These are phyloP conservation scores for Solanum pennellii DNA, from an alignment of 257 asterid species.

Conservation along the genomic window DNA sequence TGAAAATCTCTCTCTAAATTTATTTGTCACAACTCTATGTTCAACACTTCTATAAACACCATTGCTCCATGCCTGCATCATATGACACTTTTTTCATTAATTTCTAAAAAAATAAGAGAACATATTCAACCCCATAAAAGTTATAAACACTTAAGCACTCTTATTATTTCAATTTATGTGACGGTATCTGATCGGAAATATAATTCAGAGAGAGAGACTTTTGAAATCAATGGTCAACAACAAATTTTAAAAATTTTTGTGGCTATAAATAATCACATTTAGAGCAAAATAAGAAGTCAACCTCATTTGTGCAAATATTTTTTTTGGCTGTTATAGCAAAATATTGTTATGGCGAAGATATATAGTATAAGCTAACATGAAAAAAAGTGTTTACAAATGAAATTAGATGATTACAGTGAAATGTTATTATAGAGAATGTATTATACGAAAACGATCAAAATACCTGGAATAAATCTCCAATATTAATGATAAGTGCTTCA, in stretches of 20 bases:
- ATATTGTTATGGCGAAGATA: neutral
- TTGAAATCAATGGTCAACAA: too few species aligned
- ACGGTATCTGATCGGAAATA: too few species aligned
- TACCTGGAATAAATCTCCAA: constrained; percentile 60
- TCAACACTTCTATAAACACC: constrained; percentile 69
- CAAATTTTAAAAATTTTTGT: fast-evolving
- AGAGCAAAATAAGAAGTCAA: neutral
- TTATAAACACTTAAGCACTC: neutral
- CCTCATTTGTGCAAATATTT: neutral
- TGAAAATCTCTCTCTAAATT: constrained; percentile 58
- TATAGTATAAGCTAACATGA: neutral
- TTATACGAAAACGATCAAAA: neutral
- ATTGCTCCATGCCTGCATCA: constrained; percentile 92
- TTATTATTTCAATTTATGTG: too few species aligned
- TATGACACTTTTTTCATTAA: neutral
- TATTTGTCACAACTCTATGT: constrained; percentile 78
- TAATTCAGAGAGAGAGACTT: too few species aligned
- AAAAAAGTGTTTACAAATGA: neutral
- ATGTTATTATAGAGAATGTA: neutral
- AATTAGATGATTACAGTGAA: neutral
- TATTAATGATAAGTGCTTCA: constrained; percentile 57
- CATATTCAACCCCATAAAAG: neutral
- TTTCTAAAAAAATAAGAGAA: neutral
- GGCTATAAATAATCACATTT: too few species aligned
- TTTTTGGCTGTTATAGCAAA: neutral